Conservation (phyloP, 495 filamentous ascomycete species). For the Penicillium angulare region DNA sequence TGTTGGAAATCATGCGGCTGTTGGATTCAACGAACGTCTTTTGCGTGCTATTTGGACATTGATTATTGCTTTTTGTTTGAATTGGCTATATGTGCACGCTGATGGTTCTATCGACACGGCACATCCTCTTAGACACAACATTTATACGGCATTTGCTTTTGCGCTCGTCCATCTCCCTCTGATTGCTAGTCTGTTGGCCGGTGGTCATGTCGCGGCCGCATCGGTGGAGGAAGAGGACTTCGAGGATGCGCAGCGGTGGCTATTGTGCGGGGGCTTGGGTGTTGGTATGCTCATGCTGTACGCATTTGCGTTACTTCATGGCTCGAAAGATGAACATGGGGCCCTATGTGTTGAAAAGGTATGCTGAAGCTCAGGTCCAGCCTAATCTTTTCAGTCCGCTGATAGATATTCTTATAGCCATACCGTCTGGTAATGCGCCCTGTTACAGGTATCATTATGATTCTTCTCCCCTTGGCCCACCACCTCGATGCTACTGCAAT, state of each 20-base stretch:
- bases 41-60: constrained; percentile 42
- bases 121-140: constrained; percentile 36
- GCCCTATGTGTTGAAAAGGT: constrained; percentile 31
- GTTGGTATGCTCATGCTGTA: constrained; percentile 38
- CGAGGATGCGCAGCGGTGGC: constrained; percentile 31
- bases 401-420: constrained; percentile 13
- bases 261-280: constrained; percentile 37
- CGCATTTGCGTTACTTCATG: constrained; percentile 31
- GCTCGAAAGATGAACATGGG: constrained; percentile 26
- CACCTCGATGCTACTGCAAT: constrained; percentile 24
- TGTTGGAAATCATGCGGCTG: constrained; percentile 34
- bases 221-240: constrained; percentile 24
- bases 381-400: no score
- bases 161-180: constrained; percentile 40
- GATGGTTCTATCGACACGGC: constrained; percentile 32
- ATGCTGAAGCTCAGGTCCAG: no score
- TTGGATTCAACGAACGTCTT: constrained; percentile 36
- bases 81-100: constrained; percentile 42
- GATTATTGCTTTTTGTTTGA: constrained; percentile 46
- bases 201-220: constrained; percentile 37
- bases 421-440: constrained; percentile 35
- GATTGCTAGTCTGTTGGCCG: constrained; percentile 35
- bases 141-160: constrained; percentile 34
- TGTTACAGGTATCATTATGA: constrained; percentile 26
- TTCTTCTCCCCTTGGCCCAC: constrained; percentile 29